Evolutionary conservation across 2,329 filamentous ascomycete species (phyloP), one percentile per base, ranked within the genome.

Genomic region (Hawksworthiomyces lignivorus): DNA sequence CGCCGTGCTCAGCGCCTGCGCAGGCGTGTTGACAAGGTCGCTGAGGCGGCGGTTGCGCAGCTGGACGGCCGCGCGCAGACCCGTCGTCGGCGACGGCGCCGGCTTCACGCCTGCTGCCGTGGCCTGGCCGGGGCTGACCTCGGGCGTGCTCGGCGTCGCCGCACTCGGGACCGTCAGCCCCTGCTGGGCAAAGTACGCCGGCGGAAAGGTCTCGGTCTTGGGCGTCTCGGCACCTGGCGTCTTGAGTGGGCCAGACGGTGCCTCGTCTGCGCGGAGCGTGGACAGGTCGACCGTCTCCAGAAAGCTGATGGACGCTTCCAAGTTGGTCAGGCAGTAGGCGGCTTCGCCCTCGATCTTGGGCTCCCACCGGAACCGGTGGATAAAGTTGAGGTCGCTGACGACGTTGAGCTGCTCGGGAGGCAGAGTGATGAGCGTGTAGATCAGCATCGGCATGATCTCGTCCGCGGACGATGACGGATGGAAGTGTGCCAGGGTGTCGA

Each of bases 371-470:
- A 98, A 98, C 48, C 84, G 72, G 58, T 97, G 89, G 51, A 97
- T 88, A 59, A 97, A 98, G 52, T 84, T 80, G n/a, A 94, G 70
- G 59, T 98, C 94, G 67, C 90, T 97, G 56, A 95, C 87, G 42
- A 89, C 83, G 59, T 89, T 86, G 36, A 97, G 81, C 26, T 82
- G 77, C 60, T 92, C 85, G 0, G 89, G 84, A 0, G 87, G 83
- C 33, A 89, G 82, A 3, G 88, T 96, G 57, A 98, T 94, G 46
- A 98, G 75, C 0, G 88, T 87, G 65, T 94, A 98, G 48, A 98
- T 98, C 48, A 98, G 73, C 61, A 94, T 95, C 1, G 92, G 92
- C 60, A 98, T 80, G 41, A 98, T 94, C 63, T 97, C 92, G 57
- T 98, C 92, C 3, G 92, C 92, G 1, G 92, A 97, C 1, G 92